phyloP scores from a whole-genome alignment of 306 rosid species.

The Dalbergia cochinchinensis region DNA sequence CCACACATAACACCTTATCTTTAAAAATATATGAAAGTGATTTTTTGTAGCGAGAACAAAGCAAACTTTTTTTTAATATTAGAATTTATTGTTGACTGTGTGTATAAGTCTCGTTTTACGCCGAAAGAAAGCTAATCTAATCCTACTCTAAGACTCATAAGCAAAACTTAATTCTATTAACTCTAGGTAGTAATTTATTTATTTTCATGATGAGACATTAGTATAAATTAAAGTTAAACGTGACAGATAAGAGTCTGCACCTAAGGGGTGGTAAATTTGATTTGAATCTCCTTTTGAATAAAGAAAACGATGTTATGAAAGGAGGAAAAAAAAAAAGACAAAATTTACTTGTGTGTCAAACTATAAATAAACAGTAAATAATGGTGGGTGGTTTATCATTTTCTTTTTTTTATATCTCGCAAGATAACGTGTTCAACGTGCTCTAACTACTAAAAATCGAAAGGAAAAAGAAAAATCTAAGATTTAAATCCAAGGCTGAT shows the following conservation, averaged over 20 bases:
- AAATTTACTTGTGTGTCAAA: neutral
- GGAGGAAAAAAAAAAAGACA: neutral
- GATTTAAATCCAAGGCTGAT: neutral
- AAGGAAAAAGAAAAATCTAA: neutral
- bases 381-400: neutral
- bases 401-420: neutral
- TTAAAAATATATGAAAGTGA: neutral
- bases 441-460: neutral
- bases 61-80: neutral
- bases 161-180: neutral
- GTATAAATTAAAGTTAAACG: neutral
- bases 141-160: neutral
- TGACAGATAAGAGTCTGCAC: no score
- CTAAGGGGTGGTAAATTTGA: neutral
- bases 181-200: neutral
- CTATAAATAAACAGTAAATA: neutral
- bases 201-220: neutral
- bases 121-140: neutral
- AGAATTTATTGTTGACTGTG: neutral
- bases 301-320: neutral
- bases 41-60: neutral
- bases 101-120: neutral
- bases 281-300: neutral
- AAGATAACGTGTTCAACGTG: neutral
- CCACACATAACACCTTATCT: neutral